Conservation (phyloP, 768 basidiomycete species). For the Xerocomellus intermedius region DNA sequence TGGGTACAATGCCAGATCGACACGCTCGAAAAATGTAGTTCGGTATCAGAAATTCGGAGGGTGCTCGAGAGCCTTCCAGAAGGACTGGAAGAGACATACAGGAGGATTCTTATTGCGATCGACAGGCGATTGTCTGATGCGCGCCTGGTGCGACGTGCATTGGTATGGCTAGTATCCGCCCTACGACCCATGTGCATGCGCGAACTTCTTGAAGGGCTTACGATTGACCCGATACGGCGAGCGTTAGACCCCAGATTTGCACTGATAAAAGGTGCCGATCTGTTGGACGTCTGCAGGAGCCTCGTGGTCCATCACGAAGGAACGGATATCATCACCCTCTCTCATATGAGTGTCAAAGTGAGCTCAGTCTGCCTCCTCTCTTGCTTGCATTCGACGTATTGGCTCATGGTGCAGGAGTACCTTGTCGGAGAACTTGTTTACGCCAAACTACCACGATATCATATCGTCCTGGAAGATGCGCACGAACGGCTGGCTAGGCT, state of each 20-base stretch:
- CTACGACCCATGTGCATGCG: constrained; percentile 1
- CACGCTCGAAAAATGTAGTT: background rate
- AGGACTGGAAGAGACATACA: constrained; percentile 15
- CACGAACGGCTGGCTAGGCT: constrained; percentile 5
- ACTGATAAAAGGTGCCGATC: background rate
- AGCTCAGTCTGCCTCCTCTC: background rate
- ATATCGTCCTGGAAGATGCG: background rate
- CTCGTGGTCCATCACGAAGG: constrained; percentile 4
- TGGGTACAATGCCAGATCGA: background rate
- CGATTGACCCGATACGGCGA: background rate
- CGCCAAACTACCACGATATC: background rate
- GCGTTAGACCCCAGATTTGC: background rate
- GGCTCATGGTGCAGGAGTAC: constrained; percentile 1
- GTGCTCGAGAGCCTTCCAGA: constrained; percentile 3
- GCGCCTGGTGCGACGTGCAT: background rate
- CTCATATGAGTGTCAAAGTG: constrained; percentile 16
- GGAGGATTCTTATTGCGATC: constrained; percentile 11
- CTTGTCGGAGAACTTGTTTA: background rate
- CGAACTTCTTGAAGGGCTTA: constrained; percentile 4
- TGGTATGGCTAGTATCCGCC: constrained; percentile 6
- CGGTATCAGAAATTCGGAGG: background rate
- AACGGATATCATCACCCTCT: constrained; percentile 1
- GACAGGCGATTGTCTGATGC: background rate
- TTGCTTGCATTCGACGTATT: too few species aligned
- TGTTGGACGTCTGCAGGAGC: background rate